A percentile compares a stretch with the other conserved stretches of the same genome.
These are phyloP conservation scores for Suillus weaverae DNA, from an alignment of 768 basidiomycete species.

Conservation along the genomic window DNA sequence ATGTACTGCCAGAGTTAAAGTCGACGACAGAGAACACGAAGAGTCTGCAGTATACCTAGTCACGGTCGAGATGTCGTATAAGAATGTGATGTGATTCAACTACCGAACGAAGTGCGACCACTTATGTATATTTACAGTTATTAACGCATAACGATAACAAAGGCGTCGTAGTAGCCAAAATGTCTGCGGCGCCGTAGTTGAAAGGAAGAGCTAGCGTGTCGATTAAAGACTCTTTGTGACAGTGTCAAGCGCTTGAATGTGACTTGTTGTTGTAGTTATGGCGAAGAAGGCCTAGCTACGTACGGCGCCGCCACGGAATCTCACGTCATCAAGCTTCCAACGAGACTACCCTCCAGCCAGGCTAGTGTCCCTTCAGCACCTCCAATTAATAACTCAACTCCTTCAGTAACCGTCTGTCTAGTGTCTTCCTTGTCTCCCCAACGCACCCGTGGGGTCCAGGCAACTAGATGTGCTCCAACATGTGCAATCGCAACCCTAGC, in stretches of 20 bases:
- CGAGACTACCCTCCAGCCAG: conserved; percentile 29
- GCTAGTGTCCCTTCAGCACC: conserved; percentile 31
- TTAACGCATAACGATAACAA: background rate
- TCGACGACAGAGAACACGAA: background rate
- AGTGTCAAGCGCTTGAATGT: too few species aligned
- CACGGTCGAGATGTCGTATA: background rate
- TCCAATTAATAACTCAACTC: conserved; percentile 44
- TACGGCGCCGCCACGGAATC: too few species aligned
- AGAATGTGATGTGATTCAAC: background rate
- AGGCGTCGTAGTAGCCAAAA: background rate
- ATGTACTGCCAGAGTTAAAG: background rate
- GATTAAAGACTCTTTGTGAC: background rate
- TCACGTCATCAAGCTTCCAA: conserved; percentile 21
- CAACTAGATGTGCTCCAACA: conserved; percentile 55
- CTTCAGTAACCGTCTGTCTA: conserved; percentile 50
- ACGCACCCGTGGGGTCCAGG: conserved; percentile 46
- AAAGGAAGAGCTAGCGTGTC: background rate
- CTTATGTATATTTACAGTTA: background rate
- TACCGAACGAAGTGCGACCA: background rate
- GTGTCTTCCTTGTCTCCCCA: conserved; percentile 54
- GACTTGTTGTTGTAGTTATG: too few species aligned
- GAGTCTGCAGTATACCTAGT: background rate
- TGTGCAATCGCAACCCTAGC: conserved; percentile 44
- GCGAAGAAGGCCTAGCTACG: too few species aligned
- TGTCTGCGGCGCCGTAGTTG: background rate